phyloP scores from a whole-genome alignment of 75 land plant genomes.

The Pinus taeda region DNA sequence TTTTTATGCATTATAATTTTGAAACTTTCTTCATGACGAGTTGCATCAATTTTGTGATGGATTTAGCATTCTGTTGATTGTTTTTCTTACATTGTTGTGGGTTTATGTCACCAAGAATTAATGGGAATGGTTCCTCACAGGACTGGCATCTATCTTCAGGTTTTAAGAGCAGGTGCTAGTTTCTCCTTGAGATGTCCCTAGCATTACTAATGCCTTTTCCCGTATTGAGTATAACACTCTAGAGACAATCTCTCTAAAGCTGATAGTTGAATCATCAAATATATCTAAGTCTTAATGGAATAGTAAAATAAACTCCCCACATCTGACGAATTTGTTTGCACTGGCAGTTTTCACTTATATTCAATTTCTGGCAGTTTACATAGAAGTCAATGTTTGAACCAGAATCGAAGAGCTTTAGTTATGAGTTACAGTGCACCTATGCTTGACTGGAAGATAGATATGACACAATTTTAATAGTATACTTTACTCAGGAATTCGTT shows the following conservation, averaged over 20 bases:
- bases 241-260: not conserved
- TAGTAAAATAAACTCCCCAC: not conserved
- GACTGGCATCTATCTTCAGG: not conserved
- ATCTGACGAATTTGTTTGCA: not conserved
- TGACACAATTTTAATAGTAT: too few species aligned
- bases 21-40: too few species aligned
- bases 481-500: not conserved
- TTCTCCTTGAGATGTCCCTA: not conserved
- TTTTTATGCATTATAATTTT: too few species aligned
- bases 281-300: not conserved
- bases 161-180: not conserved
- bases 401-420: not conserved
- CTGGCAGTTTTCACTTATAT: not conserved
- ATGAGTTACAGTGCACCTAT: not conserved
- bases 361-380: not conserved
- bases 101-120: not conserved
- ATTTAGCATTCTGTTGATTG: too few species aligned
- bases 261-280: not conserved
- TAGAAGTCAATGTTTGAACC: not conserved
- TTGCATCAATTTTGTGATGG: too few species aligned
- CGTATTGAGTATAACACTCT: too few species aligned
- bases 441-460: too few species aligned
- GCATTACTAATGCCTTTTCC: not conserved
- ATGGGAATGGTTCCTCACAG: not conserved
- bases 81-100: not conserved